A percentile compares a stretch with the other conserved stretches of the same genome.
Conservation (phyloP, 1,139 yeast genomes). For the Kazachstania sp. region DNA sequence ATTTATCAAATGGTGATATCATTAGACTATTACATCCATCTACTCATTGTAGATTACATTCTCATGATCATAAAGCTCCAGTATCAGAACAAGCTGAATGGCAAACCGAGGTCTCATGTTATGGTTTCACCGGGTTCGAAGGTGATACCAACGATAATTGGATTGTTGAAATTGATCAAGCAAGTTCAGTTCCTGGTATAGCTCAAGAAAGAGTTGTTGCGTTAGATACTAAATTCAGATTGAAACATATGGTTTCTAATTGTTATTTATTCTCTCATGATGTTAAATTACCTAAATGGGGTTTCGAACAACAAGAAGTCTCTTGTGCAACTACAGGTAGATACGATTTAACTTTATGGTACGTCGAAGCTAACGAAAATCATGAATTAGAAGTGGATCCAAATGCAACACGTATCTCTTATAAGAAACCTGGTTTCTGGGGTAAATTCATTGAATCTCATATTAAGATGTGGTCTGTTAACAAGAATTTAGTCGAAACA, state of each 20-base stretch:
- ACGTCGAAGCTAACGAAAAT: conserved; percentile 69
- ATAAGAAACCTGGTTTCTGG: conserved; percentile 55
- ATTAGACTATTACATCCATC: conserved; percentile 65
- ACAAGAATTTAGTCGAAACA: conserved; percentile 73
- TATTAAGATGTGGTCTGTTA: conserved; percentile 84
- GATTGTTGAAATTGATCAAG: conserved; percentile 72
- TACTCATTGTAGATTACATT: conserved; percentile 78
- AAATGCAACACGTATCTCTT: conserved; percentile 47
- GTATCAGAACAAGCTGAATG: conserved; percentile 79
- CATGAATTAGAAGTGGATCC: conserved; percentile 34
- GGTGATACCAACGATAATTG: conserved; percentile 98
- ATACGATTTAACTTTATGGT: conserved; percentile 72
- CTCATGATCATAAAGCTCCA: conserved; percentile 93
- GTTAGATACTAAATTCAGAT: conserved; percentile 72
- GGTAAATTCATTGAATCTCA: conserved; percentile 73
- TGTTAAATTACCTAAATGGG: conserved; percentile 90
- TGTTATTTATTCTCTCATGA: conserved; percentile 82
- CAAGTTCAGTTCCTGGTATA: conserved; percentile 45
- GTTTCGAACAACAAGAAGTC: conserved; percentile 93
- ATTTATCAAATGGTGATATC: conserved; percentile 66
- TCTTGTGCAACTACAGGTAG: conserved; percentile 82
- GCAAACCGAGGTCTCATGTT: conserved; percentile 91
- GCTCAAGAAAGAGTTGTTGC: conserved; percentile 66
- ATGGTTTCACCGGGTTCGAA: conserved; percentile 81
- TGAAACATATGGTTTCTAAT: conserved; percentile 85